A percentile compares a stretch with the other conserved stretches of the same genome.
Evolutionary conservation across 1,284 basidiomycete genomes (phyloP).

Genomic region (Austropuccinia psidii): DNA sequence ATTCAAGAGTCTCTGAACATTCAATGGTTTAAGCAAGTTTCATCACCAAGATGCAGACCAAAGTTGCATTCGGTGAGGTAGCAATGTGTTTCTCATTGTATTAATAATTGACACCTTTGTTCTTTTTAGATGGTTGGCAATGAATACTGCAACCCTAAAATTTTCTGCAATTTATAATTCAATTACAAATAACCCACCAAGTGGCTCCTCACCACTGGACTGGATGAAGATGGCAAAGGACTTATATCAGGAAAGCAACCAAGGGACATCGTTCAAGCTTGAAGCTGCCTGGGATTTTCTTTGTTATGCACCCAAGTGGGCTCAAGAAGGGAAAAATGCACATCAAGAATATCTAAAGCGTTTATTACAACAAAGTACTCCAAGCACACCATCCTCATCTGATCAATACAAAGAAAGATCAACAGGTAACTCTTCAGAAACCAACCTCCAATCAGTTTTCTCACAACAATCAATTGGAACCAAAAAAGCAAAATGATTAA

Average conservation of each 20-base stretch:
- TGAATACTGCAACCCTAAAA: constrained; percentile 2
- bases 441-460: neutral
- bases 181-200: constrained; percentile 4
- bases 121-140: neutral
- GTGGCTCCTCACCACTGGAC: neutral
- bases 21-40: too few relatives aligned
- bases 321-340: neutral
- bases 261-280: neutral
- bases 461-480: neutral
- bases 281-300: neutral
- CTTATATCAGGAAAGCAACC: neutral
- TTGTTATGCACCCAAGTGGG: neutral
- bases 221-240: neutral
- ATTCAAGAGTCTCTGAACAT: too few relatives aligned
- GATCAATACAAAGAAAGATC: neutral
- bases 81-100: too few relatives aligned
- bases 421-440: neutral
- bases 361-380: too few relatives aligned
- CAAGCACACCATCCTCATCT: neutral
- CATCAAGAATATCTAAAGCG: neutral
- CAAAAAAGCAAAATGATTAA: neutral
- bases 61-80: too few relatives aligned
- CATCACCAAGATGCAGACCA: too few relatives aligned
- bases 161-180: constrained; percentile 4
- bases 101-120: too few relatives aligned